Evolutionary conservation across 2,329 filamentous ascomycete genomes (phyloP).

Genomic region (Biscogniauxia marginata): DNA sequence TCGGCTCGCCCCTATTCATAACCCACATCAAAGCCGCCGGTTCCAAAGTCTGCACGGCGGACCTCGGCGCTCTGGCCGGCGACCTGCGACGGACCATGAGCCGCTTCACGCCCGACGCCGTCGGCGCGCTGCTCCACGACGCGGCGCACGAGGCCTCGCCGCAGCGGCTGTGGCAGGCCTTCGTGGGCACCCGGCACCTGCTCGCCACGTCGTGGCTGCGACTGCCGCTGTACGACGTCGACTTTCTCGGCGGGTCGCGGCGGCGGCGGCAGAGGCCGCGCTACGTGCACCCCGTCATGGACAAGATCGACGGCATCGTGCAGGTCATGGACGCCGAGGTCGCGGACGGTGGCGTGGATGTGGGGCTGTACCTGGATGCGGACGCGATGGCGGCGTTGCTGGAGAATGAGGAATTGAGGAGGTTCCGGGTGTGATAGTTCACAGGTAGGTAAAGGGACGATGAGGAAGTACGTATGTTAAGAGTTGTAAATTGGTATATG

Average conservation of each 20-base stretch:
- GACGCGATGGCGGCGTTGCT: conserved; percentile 9
- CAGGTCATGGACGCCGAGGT: conserved; percentile 39
- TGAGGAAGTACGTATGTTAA: no score
- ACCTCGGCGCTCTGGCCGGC: conserved; percentile 28
- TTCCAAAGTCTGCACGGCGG: conserved; percentile 7
- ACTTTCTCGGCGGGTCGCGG: conserved; percentile 38
- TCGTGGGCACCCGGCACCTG: conserved; percentile 41
- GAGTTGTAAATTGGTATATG: no score
- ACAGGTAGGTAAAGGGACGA: no score
- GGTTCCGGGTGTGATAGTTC: background rate
- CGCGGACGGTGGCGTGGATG: conserved; percentile 33
- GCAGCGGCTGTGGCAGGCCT: conserved; percentile 48
- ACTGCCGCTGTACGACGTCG: conserved; percentile 38
- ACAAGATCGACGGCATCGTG: conserved; percentile 40
- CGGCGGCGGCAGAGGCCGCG: conserved; percentile 7
- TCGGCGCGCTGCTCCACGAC: conserved; percentile 43
- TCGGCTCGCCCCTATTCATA: conserved; percentile 45
- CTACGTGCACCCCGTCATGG: conserved; percentile 44
- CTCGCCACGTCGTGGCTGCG: conserved; percentile 46
- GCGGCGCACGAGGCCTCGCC: conserved; percentile 43
- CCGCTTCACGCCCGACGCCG: conserved; percentile 36
- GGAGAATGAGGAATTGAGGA: background rate
- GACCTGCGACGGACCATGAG: conserved; percentile 36
- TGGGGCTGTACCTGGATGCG: conserved; percentile 34
- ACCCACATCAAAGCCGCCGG: conserved; percentile 32